Evolutionary conservation across 2,329 filamentous ascomycete genomes (phyloP).

Genomic region (Celoporthe dispersa): DNA sequence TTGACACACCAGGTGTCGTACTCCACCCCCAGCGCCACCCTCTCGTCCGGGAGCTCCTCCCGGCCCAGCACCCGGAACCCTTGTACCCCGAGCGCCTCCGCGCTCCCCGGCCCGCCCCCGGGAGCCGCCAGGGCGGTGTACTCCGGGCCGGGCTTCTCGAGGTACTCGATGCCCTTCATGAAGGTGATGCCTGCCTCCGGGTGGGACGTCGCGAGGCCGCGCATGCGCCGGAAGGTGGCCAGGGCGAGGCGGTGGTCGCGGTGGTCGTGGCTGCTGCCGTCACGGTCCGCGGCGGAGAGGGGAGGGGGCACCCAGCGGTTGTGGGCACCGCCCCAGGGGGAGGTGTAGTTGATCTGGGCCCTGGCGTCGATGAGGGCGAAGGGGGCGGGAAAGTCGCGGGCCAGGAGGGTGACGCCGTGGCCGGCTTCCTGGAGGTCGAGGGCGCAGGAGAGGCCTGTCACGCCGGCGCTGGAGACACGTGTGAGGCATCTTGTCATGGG

Average conservation of each 20-base stretch:
- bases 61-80: slow-evolving; percentile 44
- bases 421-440: slow-evolving; percentile 49
- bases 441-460: slow-evolving; percentile 56
- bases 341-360: slow-evolving; percentile 56
- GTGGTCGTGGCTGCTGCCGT: background rate
- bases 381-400: slow-evolving; percentile 51
- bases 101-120: slow-evolving; percentile 33
- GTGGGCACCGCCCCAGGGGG: slow-evolving; percentile 62
- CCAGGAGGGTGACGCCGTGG: slow-evolving; percentile 48
- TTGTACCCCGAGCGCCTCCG: slow-evolving; percentile 39
- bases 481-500: background rate
- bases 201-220: slow-evolving; percentile 35
- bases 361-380: slow-evolving; percentile 49
- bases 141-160: slow-evolving; percentile 49
- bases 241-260: slow-evolving; percentile 50
- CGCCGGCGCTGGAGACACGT: slow-evolving; percentile 49
- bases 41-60: slow-evolving; percentile 46
- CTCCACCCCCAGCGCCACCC: slow-evolving; percentile 51
- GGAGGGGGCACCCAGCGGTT: slow-evolving; percentile 55
- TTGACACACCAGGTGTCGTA: slow-evolving; percentile 61
- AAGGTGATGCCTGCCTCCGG: slow-evolving; percentile 53
- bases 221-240: slow-evolving; percentile 49
- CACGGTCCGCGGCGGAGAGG: background rate
- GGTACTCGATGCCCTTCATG: slow-evolving; percentile 54
- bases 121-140: slow-evolving; percentile 44